Percentiles rank a stretch among this genome's conserved stretches.
Evolutionary conservation across 2,329 filamentous ascomycete genomes (phyloP).

Genomic region (Fusarium agapanthi): DNA sequence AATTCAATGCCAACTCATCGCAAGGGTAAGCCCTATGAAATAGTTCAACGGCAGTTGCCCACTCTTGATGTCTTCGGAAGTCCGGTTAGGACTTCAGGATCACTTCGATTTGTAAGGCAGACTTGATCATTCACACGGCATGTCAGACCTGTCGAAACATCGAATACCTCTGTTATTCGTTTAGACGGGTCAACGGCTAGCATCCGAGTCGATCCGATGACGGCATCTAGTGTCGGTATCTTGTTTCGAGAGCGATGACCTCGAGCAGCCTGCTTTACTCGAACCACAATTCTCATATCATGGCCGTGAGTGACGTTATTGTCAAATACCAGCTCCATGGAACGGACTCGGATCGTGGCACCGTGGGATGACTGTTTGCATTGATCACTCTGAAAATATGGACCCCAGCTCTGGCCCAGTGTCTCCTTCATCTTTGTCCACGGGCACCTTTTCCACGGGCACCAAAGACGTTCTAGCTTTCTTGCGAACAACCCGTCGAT

Average conservation of each 20-base stretch:
- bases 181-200: neutral
- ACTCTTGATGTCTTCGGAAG: neutral
- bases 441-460: constrained; percentile 35
- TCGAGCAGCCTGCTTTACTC: neutral
- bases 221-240: neutral
- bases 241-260: neutral
- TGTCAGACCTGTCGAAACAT: neutral
- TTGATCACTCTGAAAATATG: constrained; percentile 39
- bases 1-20: neutral
- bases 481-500: constrained; percentile 47
- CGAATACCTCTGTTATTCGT: neutral
- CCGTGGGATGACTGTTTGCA: neutral
- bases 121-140: neutral
- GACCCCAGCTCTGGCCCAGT: constrained; percentile 43
- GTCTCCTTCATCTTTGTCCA: constrained; percentile 18
- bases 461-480: constrained; percentile 52
- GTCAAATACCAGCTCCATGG: neutral
- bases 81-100: neutral
- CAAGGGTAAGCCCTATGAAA: neutral
- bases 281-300: neutral
- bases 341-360: neutral
- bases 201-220: neutral
- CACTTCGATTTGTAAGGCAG: neutral
- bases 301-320: neutral
- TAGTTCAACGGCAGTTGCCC: neutral